Conservation (phyloP, 2,329 filamentous ascomycete species). For the Paracorniculantispora psalliotae region DNA sequence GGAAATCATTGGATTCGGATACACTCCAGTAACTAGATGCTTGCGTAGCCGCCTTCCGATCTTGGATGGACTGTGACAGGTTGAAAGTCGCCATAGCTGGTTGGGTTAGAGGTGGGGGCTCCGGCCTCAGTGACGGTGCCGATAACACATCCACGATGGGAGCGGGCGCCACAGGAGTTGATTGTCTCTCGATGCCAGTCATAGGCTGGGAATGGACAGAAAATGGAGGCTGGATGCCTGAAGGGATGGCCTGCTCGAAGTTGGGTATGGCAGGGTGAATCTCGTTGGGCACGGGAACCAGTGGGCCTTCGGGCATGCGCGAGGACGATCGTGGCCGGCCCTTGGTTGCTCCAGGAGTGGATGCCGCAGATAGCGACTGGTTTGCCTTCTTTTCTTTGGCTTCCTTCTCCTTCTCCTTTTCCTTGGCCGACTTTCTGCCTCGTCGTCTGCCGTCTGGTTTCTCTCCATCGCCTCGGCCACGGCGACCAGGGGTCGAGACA, state of each 20-base stretch:
- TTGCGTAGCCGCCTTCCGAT: conserved; percentile 51
- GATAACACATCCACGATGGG: conserved; percentile 51
- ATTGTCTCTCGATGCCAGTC: conserved; percentile 16
- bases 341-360: conserved; percentile 36
- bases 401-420: conserved; percentile 33
- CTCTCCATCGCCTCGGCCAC: conserved; percentile 44
- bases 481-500: conserved; percentile 52
- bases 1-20: conserved; percentile 73
- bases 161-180: conserved; percentile 20
- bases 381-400: conserved; percentile 36
- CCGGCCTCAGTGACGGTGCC: conserved; percentile 51
- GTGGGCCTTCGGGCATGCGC: conserved; percentile 39
- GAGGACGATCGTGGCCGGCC: conserved; percentile 53
- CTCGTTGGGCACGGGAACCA: conserved; percentile 32
- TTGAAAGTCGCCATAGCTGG: conserved; percentile 48
- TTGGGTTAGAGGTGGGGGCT: conserved; percentile 43
- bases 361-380: conserved; percentile 44
- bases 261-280: conserved; percentile 36
- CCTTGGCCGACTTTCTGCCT: conserved; percentile 34
- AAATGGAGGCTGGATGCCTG: conserved; percentile 40
- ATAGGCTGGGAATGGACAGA: conserved; percentile 29
- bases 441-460: conserved; percentile 39
- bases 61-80: conserved; percentile 38
- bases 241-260: conserved; percentile 38
- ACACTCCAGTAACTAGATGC: conserved; percentile 86